A percentile compares a stretch with the other conserved stretches of the same genome.
phyloP scores from a whole-genome alignment of 1,139 yeast species.

The Kodamaea suecica region DNA sequence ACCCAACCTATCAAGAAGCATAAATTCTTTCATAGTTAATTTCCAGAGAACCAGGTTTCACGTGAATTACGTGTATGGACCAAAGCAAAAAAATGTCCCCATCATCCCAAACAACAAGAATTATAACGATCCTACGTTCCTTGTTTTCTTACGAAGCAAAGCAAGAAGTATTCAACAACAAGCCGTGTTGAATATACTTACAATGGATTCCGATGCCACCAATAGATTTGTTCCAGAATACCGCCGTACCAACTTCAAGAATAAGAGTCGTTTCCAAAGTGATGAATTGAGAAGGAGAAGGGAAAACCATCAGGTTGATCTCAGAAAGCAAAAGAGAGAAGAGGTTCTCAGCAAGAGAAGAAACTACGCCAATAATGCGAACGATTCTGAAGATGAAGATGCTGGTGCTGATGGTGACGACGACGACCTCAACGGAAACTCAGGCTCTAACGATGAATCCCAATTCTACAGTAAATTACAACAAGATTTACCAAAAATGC shows the following conservation, averaged over 20 bases:
- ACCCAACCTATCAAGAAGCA: no score
- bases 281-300: slow-evolving; percentile 98
- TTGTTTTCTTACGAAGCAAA: not conserved
- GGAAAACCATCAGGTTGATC: slow-evolving; percentile 95
- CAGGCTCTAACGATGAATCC: slow-evolving; percentile 42
- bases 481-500: slow-evolving; percentile 81
- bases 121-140: no score
- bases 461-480: slow-evolving; percentile 58
- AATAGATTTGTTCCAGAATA: slow-evolving; percentile 93
- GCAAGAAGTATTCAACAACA: not conserved
- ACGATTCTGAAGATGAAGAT: slow-evolving; percentile 47
- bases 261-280: slow-evolving; percentile 89
- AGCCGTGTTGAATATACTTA: not conserved
- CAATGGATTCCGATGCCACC: slow-evolving; percentile 77
- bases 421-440: slow-evolving; percentile 42
- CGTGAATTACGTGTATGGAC: no score
- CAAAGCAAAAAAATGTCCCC: no score
- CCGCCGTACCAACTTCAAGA: slow-evolving; percentile 94
- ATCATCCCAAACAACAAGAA: not conserved
- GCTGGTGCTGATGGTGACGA: slow-evolving; percentile 44
- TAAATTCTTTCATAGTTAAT: no score
- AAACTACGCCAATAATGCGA: slow-evolving; percentile 49
- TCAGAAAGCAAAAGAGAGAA: slow-evolving; percentile 94
- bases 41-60: no score
- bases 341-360: slow-evolving; percentile 93